A percentile compares a stretch with the other conserved stretches of the same genome.
Evolutionary conservation across 2,329 filamentous ascomycete genomes (phyloP).

Genomic region (Verticillium albo-atrum): DNA sequence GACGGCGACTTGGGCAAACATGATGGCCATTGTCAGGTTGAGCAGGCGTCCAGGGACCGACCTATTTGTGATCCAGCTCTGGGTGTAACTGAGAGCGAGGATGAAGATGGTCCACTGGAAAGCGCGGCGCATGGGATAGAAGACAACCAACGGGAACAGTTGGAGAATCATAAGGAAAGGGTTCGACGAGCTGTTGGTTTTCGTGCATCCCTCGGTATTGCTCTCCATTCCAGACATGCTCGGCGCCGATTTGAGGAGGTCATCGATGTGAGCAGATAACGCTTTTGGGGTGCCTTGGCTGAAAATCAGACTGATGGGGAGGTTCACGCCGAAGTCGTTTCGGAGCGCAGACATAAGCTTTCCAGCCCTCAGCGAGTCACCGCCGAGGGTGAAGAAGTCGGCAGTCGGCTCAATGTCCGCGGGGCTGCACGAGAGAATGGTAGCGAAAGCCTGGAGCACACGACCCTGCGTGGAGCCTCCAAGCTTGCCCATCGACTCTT

Average conservation of each 20-base stretch:
- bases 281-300: conserved; percentile 38
- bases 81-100: conserved; percentile 35
- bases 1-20: conserved; percentile 34
- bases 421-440: conserved; percentile 34
- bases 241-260: conserved; percentile 11
- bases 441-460: conserved; percentile 39
- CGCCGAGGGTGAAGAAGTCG: conserved; percentile 49
- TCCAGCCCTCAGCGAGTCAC: conserved; percentile 50
- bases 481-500: conserved; percentile 12
- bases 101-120: conserved; percentile 50
- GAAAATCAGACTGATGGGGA: conserved; percentile 49
- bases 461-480: conserved; percentile 25
- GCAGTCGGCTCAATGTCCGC: conserved; percentile 33
- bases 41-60: conserved; percentile 40
- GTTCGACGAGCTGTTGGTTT: conserved; percentile 44
- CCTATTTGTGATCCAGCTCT: conserved; percentile 32
- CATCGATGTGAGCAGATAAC: conserved; percentile 33
- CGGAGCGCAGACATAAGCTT: conserved; percentile 45
- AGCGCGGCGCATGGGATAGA: conserved; percentile 47
- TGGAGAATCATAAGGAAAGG: conserved; percentile 44
- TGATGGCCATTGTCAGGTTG: conserved; percentile 40
- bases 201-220: conserved; percentile 23
- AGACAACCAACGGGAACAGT: conserved; percentile 41
- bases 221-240: not conserved
- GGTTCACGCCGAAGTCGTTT: conserved; percentile 40